Conservation (phyloP, 306 rosid genomes). For the Cicer arietinum region DNA sequence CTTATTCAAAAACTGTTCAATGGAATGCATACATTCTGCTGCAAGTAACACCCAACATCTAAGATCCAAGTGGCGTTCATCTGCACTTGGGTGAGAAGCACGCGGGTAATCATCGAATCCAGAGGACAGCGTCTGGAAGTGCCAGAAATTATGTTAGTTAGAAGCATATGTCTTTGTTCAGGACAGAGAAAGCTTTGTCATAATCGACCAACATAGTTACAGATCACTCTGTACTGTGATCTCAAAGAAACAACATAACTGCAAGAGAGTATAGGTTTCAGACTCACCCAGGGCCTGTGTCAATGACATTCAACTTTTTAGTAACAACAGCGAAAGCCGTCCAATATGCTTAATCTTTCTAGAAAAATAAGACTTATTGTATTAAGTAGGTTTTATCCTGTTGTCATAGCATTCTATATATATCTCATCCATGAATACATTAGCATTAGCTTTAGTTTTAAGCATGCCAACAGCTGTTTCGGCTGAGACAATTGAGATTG, state of each 20-base stretch:
- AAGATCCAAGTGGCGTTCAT: slow-evolving; percentile 90
- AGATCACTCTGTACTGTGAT: background rate
- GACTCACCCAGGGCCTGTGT: background rate
- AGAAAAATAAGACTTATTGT: slow-evolving; percentile 24
- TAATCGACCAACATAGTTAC: slow-evolving; percentile 38
- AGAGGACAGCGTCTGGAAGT: slow-evolving; percentile 78
- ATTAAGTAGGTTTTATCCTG: slow-evolving; percentile 26
- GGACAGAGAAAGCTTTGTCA: slow-evolving; percentile 28
- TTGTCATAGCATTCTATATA: slow-evolving; percentile 17
- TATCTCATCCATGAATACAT: slow-evolving; percentile 1
- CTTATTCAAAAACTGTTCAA: slow-evolving; percentile 63
- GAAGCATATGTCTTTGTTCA: slow-evolving; percentile 25
- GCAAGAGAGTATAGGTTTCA: slow-evolving; percentile 31
- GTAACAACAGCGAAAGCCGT: slow-evolving; percentile 23
- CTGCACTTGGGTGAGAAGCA: slow-evolving; percentile 87
- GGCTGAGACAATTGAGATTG: slow-evolving; percentile 2
- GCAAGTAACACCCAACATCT: slow-evolving; percentile 98
- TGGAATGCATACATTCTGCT: slow-evolving; percentile 80
- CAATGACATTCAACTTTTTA: slow-evolving; percentile 10
- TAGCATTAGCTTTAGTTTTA: slow-evolving; percentile 1
- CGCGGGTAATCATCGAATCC: slow-evolving; percentile 98
- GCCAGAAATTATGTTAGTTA: slow-evolving; percentile 41
- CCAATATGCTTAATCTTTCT: slow-evolving; percentile 17
- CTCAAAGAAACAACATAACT: slow-evolving; percentile 37
- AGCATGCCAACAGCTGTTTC: slow-evolving; percentile 14